These are phyloP conservation scores for Hypoxylon intermedium DNA, from an alignment of 495 filamentous ascomycete species.

Conservation along the genomic window DNA sequence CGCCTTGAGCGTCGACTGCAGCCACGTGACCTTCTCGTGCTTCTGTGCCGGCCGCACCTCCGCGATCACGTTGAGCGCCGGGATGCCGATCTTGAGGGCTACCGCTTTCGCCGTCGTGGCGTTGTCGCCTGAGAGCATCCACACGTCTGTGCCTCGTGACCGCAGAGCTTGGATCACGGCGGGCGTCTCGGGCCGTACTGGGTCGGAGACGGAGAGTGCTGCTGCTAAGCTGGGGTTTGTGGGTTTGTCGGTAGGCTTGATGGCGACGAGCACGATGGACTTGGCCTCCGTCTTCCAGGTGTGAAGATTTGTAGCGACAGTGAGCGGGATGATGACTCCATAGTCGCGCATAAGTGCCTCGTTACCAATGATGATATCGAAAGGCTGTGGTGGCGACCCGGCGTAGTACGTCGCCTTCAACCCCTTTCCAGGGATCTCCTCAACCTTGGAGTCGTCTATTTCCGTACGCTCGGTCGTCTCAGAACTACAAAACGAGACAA, in stretches of 20 bases:
- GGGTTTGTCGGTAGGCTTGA: constrained; percentile 33
- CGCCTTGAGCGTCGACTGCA: constrained; percentile 68
- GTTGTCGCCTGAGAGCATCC: constrained; percentile 93
- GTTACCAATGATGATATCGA: constrained; percentile 83
- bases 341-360: constrained; percentile 71
- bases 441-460: constrained; percentile 55
- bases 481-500: constrained; percentile 69
- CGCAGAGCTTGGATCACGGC: constrained; percentile 72
- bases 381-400: constrained; percentile 43
- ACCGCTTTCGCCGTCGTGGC: constrained; percentile 75
- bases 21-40: constrained; percentile 78
- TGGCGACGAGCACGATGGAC: constrained; percentile 73
- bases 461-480: constrained; percentile 44
- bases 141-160: constrained; percentile 71
- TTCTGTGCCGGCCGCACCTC: constrained; percentile 87
- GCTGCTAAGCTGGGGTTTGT: constrained; percentile 48
- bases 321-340: constrained; percentile 40
- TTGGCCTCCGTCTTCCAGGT: constrained; percentile 75
- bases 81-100: constrained; percentile 79
- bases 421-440: constrained; percentile 83
- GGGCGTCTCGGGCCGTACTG: constrained; percentile 77
- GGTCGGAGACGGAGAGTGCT: constrained; percentile 69
- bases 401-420: constrained; percentile 72
- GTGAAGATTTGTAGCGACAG: constrained; percentile 57
- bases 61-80: constrained; percentile 77